phyloP scores from a whole-genome alignment of 1,284 basidiomycete genomes.

The Moesziomyces sp. region DNA sequence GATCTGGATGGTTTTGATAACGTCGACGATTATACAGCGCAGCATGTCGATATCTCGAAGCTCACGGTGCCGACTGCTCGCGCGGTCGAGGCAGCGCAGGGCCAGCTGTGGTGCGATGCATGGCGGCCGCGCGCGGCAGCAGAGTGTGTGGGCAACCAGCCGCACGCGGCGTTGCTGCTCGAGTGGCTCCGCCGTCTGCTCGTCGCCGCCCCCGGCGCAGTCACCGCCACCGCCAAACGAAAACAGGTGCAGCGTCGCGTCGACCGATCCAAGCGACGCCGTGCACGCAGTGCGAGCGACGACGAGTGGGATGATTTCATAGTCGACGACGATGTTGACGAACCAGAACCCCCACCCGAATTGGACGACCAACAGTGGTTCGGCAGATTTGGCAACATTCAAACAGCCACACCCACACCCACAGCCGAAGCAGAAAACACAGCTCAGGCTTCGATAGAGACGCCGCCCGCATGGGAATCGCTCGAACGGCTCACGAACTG shows the following conservation, averaged over 20 bases:
- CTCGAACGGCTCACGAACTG: slow-evolving; percentile 51
- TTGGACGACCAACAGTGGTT: slow-evolving; percentile 48
- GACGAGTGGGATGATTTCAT: slow-evolving; percentile 52
- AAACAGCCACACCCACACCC: not conserved
- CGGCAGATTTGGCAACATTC: slow-evolving; percentile 36
- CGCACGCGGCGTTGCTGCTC: slow-evolving; percentile 30
- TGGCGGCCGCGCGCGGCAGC: slow-evolving; percentile 32
- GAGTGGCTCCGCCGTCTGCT: slow-evolving; percentile 54
- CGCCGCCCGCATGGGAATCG: not conserved
- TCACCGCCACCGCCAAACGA: slow-evolving; percentile 13
- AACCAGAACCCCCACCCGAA: slow-evolving; percentile 28
- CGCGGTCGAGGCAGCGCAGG: not conserved
- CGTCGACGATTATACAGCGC: slow-evolving; percentile 14
- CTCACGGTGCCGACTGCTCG: slow-evolving; percentile 2
- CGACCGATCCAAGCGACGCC: slow-evolving; percentile 13
- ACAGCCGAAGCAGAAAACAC: too few species aligned
- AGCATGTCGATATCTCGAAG: slow-evolving; percentile 2
- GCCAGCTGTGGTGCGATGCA: slow-evolving; percentile 43
- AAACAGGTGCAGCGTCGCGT: slow-evolving; percentile 37
- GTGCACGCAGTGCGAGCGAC: slow-evolving; percentile 8
- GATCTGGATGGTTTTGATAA: not conserved
- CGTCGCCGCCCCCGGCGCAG: slow-evolving; percentile 24
- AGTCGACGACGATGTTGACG: slow-evolving; percentile 44
- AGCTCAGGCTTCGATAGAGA: not conserved
- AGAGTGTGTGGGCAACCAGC: slow-evolving; percentile 43